Evolutionary conservation across 116 monocot genomes (phyloP).

Genomic region (Dioscorea cayenensis): DNA sequence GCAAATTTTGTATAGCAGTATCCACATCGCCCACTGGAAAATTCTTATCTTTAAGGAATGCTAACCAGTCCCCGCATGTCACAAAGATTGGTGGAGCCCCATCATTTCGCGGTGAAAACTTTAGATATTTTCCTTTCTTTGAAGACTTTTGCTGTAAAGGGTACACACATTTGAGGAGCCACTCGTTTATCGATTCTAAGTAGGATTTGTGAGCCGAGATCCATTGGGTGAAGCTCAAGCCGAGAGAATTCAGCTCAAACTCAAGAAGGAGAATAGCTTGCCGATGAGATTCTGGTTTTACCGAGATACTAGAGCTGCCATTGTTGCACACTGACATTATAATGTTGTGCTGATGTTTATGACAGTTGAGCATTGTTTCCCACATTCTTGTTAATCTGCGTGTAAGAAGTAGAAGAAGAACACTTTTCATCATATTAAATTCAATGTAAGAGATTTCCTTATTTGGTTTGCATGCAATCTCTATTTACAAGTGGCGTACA

Average conservation of each 20-base stretch:
- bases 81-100: not conserved
- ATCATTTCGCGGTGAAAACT: not conserved
- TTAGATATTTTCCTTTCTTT: not conserved
- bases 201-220: slow-evolving; percentile 70
- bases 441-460: not conserved
- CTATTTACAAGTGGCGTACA: no score
- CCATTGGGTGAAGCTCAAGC: slow-evolving; percentile 75
- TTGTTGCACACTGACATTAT: not conserved
- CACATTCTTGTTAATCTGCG: not conserved
- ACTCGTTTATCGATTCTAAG: slow-evolving; percentile 55
- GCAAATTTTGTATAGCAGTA: slow-evolving; percentile 47
- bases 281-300: not conserved
- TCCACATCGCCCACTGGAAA: slow-evolving; percentile 38
- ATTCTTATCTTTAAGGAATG: slow-evolving; percentile 25
- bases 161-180: slow-evolving; percentile 20
- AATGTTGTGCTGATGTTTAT: not conserved
- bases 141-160: not conserved
- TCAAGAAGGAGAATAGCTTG: slow-evolving; percentile 40
- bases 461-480: not conserved
- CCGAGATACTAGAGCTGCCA: not conserved
- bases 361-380: not conserved
- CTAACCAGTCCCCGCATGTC: not conserved
- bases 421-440: not conserved
- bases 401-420: not conserved
- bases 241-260: slow-evolving; percentile 45